Base-by-base conservation (phyloP, 2,329 filamentous ascomycete genomes). In the Clarireedia paspali region DNA sequence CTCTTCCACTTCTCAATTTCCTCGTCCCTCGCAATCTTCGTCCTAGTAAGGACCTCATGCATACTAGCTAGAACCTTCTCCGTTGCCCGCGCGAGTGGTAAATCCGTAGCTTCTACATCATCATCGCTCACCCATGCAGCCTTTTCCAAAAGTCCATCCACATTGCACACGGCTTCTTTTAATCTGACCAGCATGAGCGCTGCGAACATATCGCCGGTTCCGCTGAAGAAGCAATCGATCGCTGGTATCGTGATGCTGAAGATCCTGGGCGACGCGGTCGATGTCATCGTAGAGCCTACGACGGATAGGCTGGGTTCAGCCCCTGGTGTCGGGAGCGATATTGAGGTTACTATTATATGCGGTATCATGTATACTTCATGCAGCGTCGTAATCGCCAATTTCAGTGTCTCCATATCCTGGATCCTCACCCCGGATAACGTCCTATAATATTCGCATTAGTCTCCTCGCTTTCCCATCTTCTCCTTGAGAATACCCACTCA, bases 161-260 rank as follows among this genome's bases (percentile, higher is more conserved):
- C 74, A 3, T 72, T 73, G 52, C 75, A 72, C 1, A 89, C 87
- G 26, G 89, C 91, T 75, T 97, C 89, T 57, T 92, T 85, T 67
- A 99, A 83, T 30, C 92, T 84, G 42, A 89, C 89, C 1, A 96
- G 84, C 68, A 90, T 91, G 47, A 99, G 78, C 6, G 92, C 92
- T 30, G 91, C 92, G 68, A 99, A 97, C 92, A 99, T 96, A 74
- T 99, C 94, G 47, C 94, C 94, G 0, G 95, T 97, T 42, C 94
- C 94, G 65, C 88, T 91, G 73, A 97, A 99, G 77, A 94, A 96
- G 73, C 91, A 89, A 68, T 96, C 88, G 58, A 96, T 85, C 27
- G 87, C 82, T 0, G 92, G 91, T 56, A 96, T 89, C 55, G 88
- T 83, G 66, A 97, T 85, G 66, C 87, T 85, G 77, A 97, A 99